A percentile compares a stretch with the other conserved stretches of the same genome.
These are phyloP conservation scores for Rhizophagus clarus DNA, from an alignment of 192 early-diverging fungal genomes.

Conservation along the genomic window DNA sequence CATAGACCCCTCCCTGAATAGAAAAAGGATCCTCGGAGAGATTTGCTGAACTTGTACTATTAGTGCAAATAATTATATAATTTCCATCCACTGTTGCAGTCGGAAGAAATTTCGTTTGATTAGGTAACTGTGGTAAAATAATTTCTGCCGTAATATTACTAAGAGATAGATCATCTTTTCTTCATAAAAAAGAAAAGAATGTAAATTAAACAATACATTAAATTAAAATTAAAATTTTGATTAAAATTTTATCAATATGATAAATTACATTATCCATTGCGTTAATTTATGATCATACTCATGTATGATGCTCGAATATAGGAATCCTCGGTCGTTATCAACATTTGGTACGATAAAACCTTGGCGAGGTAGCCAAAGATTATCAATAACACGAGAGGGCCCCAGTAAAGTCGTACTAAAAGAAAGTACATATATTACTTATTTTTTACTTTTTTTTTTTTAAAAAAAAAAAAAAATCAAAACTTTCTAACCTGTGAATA, in stretches of 20 bases:
- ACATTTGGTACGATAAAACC: background rate
- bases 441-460: too few species aligned
- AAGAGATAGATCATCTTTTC: background rate
- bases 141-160: background rate
- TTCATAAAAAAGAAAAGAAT: constrained; percentile 4
- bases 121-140: background rate
- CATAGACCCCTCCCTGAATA: background rate
- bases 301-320: background rate
- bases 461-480: background rate
- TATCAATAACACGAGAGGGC: background rate
- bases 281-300: too few species aligned
- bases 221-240: too few species aligned
- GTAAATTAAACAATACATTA: too few species aligned
- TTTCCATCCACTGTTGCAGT: background rate
- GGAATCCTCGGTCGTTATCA: background rate
- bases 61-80: background rate
- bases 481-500: background rate
- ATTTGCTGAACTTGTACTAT: background rate
- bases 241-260: too few species aligned
- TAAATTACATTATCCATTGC: too few species aligned
- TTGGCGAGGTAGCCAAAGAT: background rate
- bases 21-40: background rate
- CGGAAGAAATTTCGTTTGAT: background rate
- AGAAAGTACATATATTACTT: background rate
- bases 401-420: background rate